Evolutionary conservation across 1,284 basidiomycete species (phyloP), one percentile per base, ranked within the genome.

Genomic region (Marasmius oreades): DNA sequence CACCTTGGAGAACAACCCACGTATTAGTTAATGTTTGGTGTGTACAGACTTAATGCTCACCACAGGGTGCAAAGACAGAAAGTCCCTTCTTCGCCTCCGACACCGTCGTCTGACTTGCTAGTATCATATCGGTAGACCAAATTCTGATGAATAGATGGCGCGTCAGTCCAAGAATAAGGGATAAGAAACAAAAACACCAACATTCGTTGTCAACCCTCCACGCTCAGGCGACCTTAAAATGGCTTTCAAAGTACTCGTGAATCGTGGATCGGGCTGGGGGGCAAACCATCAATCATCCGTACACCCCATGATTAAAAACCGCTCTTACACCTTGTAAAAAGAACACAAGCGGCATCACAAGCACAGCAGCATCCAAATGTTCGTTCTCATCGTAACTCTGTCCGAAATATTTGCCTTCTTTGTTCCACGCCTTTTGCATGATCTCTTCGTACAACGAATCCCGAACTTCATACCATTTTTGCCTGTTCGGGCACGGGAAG

Each of bases 31-130:
- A 5, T 5, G 12, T n/a, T n/a, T 7, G 11, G 22, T 23, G 20
- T n/a, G 24, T 28, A 24, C 26, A 10, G 16, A 42, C 57, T 28
- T 24, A 42, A 47, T 11, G 45, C 18, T 12, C 42, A 85, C 90
- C 90, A 92, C 5, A 92, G 70, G 0, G 90, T 92, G 65, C 88
- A 91, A 20, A 91, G 70, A 62, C 88, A 89, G 69, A 91, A 91
- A 0, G 88, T 91, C 7, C 93, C 94, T 71, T 95, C 94, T 62
- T 94, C 92, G 1, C 95, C 94, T 5, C 94, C 94, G 18, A 96
- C 92, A 6, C 94, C 95, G 66, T 96, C 95, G 58, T 92, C 86
- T 0, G 90, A 50, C 28, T 50, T 50, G 28, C 28, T 50, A 8
- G 47, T 50, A 66, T 95, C 92, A 66, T 93, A 93, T 1, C 90